Evolutionary conservation across 2,329 filamentous ascomycete genomes (phyloP).

Genomic region (Aspergillus tubingensis): DNA sequence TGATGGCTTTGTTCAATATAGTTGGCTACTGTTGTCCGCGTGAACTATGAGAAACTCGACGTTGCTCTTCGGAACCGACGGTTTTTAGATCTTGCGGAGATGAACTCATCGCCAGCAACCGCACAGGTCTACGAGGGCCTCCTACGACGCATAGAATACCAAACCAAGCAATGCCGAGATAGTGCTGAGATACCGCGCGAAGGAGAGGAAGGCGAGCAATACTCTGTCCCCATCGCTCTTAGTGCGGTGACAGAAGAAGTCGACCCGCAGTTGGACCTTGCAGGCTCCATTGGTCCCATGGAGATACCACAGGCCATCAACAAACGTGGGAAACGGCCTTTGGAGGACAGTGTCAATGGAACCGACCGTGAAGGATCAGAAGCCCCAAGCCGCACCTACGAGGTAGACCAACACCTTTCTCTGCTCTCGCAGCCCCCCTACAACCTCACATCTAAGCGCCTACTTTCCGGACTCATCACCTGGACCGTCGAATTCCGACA

Average conservation of each 20-base stretch:
- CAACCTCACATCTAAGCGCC: slow-evolving; percentile 39
- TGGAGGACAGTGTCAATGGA: slow-evolving; percentile 35
- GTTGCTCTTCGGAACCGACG: slow-evolving; percentile 79
- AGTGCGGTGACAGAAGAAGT: slow-evolving; percentile 40
- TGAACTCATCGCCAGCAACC: slow-evolving; percentile 71
- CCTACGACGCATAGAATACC: slow-evolving; percentile 69
- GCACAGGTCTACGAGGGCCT: slow-evolving; percentile 76
- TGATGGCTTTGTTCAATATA: slow-evolving; percentile 41
- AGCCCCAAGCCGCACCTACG: slow-evolving; percentile 31
- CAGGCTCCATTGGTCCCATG: slow-evolving; percentile 38
- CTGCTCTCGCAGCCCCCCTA: slow-evolving; percentile 51
- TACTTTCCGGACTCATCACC: slow-evolving; percentile 60
- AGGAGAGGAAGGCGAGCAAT: slow-evolving; percentile 44
- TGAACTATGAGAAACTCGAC: slow-evolving; percentile 83
- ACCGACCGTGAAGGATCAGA: slow-evolving; percentile 53
- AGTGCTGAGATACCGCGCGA: slow-evolving; percentile 40
- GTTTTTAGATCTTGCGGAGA: slow-evolving; percentile 71
- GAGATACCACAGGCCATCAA: slow-evolving; percentile 26
- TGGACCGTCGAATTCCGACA: slow-evolving; percentile 84
- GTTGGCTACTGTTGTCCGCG: slow-evolving; percentile 70
- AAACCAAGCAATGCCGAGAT: slow-evolving; percentile 66
- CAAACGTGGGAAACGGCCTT: slow-evolving; percentile 34
- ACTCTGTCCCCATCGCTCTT: slow-evolving; percentile 38
- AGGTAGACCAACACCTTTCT: slow-evolving; percentile 47
- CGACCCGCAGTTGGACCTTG: slow-evolving; percentile 40